Percentiles rank a stretch among this genome's conserved stretches.
phyloP scores from a whole-genome alignment of 371 early-diverging fungal genomes.

The Haplosporangium sp. region DNA sequence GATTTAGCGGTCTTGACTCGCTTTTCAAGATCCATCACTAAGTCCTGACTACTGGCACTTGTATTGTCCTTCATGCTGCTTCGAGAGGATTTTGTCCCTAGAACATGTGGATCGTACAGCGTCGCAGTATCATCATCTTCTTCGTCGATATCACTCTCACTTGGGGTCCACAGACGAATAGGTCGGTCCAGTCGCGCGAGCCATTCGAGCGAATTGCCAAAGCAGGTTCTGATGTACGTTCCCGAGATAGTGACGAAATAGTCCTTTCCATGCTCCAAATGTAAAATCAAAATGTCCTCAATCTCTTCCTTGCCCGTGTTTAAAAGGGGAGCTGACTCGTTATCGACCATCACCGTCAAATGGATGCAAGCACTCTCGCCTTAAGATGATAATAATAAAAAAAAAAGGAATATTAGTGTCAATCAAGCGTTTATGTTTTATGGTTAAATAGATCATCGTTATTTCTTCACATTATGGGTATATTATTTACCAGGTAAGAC shows the following conservation, averaged over 20 bases:
- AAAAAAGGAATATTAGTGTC: constrained; percentile 43
- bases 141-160: constrained; percentile 32
- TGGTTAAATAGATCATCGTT: background rate
- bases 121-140: constrained; percentile 39
- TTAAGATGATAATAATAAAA: constrained; percentile 1
- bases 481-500: constrained; percentile 72
- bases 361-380: constrained; percentile 68
- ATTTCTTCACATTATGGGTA: background rate
- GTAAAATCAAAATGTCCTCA: constrained; percentile 84
- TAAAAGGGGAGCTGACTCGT: constrained; percentile 69
- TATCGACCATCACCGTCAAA: constrained; percentile 76
- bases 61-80: constrained; percentile 26
- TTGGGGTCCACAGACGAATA: constrained; percentile 56
- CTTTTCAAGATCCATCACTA: background rate
- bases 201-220: constrained; percentile 75
- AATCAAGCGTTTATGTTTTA: background rate
- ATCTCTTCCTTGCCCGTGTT: constrained; percentile 74
- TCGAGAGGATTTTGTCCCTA: constrained; percentile 25
- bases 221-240: constrained; percentile 77
- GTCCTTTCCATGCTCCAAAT: constrained; percentile 84
- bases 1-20: constrained; percentile 35
- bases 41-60: background rate
- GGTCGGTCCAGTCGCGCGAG: constrained; percentile 70
- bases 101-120: constrained; percentile 20
- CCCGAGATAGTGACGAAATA: constrained; percentile 84